Base-by-base conservation (phyloP, 495 filamentous ascomycete species). In the Tuber magnatum region DNA sequence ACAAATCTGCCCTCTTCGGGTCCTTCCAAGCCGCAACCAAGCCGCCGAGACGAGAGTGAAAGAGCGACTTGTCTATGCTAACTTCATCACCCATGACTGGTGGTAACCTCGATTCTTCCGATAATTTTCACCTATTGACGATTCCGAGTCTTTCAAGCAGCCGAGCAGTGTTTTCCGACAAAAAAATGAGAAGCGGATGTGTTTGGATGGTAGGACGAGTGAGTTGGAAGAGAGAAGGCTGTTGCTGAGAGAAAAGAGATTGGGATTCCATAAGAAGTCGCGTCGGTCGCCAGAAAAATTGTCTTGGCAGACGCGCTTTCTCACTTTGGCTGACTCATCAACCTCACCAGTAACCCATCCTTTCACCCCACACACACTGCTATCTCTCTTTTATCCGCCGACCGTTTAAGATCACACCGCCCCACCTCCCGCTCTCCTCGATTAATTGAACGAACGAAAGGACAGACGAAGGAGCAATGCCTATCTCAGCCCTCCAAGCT, bases 21-120 rank as follows among this genome's bases (percentile, higher is more conserved):
- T 91, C 87, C 87, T 97, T 98, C 95, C 96, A 99, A 87, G 92
- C 90, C 80, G 91, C 88, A 82, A 93, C 86, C 79, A 99, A 91
- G 82, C 90, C 91, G 73, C 91, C 91, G 71, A 98, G 87, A 82
- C 94, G 95, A 85, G 92, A 93, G 83, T 96, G 94, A 85, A 99
- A 99, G 82, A 88, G 86, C 83, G 89, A 90, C 85, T 91, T 92
- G 86, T 98, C 94, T 85, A 99, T 97, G 83, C 91, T 91, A 85
- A 98, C 90, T 82, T 93, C 90, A 70, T 82, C 80, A 69, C 80
- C 80, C 80, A 82, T 82, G 73, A 46, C 41, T 79, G 61, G 72
- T 20, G 56, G 56, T 65, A 65, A 4, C 56, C 51, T 32, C 16
- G 28, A 65, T 35, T 20, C 32, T 65, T 35, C 32, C 35, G 56